These are phyloP conservation scores for Litsea cubeba DNA, from an alignment of 164 flowering plant species.

Conservation along the genomic window DNA sequence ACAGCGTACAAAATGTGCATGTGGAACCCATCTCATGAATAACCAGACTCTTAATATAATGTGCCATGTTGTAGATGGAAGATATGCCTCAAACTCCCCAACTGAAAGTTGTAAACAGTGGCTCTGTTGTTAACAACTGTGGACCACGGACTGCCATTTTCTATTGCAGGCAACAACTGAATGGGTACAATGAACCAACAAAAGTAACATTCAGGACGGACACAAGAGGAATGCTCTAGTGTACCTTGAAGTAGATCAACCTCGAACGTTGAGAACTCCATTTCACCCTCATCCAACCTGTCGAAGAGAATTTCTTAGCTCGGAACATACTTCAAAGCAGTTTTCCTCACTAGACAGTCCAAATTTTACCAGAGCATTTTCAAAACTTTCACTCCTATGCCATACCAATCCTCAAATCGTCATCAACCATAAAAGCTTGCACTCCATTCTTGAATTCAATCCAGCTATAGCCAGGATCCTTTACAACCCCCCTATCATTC, in stretches of 20 bases:
- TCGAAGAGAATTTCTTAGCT: too few relatives aligned
- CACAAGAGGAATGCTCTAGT: too few relatives aligned
- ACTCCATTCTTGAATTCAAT: conserved; percentile 30
- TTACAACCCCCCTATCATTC: conserved; percentile 38
- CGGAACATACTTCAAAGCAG: neutral
- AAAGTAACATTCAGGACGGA: neutral
- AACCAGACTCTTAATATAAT: neutral
- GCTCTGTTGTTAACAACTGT: neutral
- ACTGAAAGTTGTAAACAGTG: neutral
- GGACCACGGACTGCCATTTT: neutral
- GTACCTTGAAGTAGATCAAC: too few relatives aligned
- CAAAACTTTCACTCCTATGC: conserved; percentile 6
- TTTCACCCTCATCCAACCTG: neutral
- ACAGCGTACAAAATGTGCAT: neutral
- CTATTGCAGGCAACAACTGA: neutral
- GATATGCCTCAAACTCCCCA: neutral
- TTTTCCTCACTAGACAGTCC: neutral
- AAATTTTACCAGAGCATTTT: neutral
- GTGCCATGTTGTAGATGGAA: neutral
- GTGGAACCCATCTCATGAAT: neutral
- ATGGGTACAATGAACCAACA: neutral
- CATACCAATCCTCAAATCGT: conserved; percentile 15
- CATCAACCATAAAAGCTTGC: conserved; percentile 26
- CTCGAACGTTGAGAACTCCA: neutral
- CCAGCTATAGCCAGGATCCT: conserved; percentile 72